A percentile compares a stretch with the other conserved stretches of the same genome.
Conservation (phyloP, 129 eudicot species). For the Daucus carota region DH1_v3.0 NC_030385.2:32996001-32996500, state of each 20-base stretch:
- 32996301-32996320: constrained; percentile 76
- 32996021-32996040: background rate
- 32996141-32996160: background rate
- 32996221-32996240: background rate
- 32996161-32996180: background rate
- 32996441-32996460: background rate
- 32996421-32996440: background rate
- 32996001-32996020: background rate
- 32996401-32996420: background rate
- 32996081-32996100: too few species aligned
- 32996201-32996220: background rate
- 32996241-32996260: constrained; percentile 16
- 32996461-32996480: constrained; percentile 16
- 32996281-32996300: constrained; percentile 79
- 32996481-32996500: constrained; percentile 69
- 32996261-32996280: constrained; percentile 32
- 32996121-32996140: background rate
- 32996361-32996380: constrained; percentile 47
- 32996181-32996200: background rate
- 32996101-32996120: background rate
- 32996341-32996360: constrained; percentile 48
- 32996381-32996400: constrained; percentile 46
- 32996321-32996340: constrained; percentile 74
- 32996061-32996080: background rate
- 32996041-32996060: background rate